Evolutionary conservation across 352 stramenopile species (phyloP), one percentile per base, ranked within the genome.

Genomic region (Pythium rhizo-oryzae): DNA sequence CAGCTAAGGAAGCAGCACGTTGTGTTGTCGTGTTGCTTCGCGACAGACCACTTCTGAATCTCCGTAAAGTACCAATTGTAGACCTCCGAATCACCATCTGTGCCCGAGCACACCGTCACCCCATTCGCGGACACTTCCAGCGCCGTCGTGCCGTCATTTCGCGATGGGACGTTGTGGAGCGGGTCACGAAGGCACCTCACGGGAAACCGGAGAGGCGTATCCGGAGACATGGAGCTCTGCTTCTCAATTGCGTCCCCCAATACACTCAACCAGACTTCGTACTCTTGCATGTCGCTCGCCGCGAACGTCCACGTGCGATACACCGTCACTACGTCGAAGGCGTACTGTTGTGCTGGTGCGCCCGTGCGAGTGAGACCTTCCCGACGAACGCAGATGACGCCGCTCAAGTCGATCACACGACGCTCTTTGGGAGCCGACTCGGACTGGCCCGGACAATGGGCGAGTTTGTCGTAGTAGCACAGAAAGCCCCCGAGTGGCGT

Each of bases 41-140:
- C 81, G 0, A 91, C 77, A 5, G 84, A 90, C 80, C 85, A 93
- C 33, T 89, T 92, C 24, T 89, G 84, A 13, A 93, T 82, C 11
- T 92, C 85, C 0, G 85, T 93, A 47, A 90, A 93, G 61, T 92
- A 93, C 85, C 85, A 92, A 30, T 73, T 82, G 68, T 81, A 84
- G 23, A 90, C 61, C 28, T 86, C 76, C 0, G 75, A 74, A 18
- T 88, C 72, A 0, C 70, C 74, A 13, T 87, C 76, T 35, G 77
- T 70, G 0, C 77, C 81, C 0, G 74, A 77, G 30, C 66, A 82
- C 19, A 92, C 71, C 1, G 72, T 81, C n/a, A 92, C 76, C 0
- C 84, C 82, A 24, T 90, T 77, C 0, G 79, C 64, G 9, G 82
- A 88, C 39, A 92, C 77, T 65, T 91, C 81, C 0, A 92, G 73